Conservation (phyloP, 2,329 filamentous ascomycete genomes). For the Penicillium brasilianum region DNA sequence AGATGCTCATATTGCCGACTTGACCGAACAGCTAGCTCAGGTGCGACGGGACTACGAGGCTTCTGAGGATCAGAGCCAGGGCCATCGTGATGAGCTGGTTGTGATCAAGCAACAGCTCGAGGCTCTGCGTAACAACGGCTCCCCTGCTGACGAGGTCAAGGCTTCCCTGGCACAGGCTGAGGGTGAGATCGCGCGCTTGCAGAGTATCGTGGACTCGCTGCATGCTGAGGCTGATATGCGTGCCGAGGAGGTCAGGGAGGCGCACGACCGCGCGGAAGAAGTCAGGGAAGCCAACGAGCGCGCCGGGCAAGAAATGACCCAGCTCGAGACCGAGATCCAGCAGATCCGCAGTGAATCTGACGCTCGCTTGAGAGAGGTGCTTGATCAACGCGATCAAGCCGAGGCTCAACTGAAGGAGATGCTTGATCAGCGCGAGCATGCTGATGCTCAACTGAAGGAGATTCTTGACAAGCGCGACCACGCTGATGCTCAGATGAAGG, state of each 20-base stretch:
- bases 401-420: slow-evolving; percentile 25
- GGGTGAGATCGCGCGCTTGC: slow-evolving; percentile 40
- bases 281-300: slow-evolving; percentile 35
- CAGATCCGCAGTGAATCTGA: slow-evolving; percentile 42
- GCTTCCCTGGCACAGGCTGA: slow-evolving; percentile 36
- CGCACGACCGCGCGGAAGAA: slow-evolving; percentile 31
- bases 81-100: slow-evolving; percentile 47
- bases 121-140: slow-evolving; percentile 43
- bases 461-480: slow-evolving; percentile 33
- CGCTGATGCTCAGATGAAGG: slow-evolving; percentile 36
- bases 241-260: slow-evolving; percentile 29
- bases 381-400: slow-evolving; percentile 26
- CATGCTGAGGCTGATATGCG: slow-evolving; percentile 40
- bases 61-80: slow-evolving; percentile 52
- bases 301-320: slow-evolving; percentile 34
- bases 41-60: slow-evolving; percentile 68
- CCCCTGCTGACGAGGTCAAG: slow-evolving; percentile 41
- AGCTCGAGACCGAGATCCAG: slow-evolving; percentile 39
- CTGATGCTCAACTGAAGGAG: slow-evolving; percentile 21
- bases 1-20: slow-evolving; percentile 53
- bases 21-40: slow-evolving; percentile 58
- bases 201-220: slow-evolving; percentile 60
- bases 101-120: slow-evolving; percentile 53
- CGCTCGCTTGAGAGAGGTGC: slow-evolving; percentile 34
- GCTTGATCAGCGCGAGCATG: not conserved